phyloP scores from a whole-genome alignment of 1,139 yeast genomes.

The Candida buenavistaensis region DNA sequence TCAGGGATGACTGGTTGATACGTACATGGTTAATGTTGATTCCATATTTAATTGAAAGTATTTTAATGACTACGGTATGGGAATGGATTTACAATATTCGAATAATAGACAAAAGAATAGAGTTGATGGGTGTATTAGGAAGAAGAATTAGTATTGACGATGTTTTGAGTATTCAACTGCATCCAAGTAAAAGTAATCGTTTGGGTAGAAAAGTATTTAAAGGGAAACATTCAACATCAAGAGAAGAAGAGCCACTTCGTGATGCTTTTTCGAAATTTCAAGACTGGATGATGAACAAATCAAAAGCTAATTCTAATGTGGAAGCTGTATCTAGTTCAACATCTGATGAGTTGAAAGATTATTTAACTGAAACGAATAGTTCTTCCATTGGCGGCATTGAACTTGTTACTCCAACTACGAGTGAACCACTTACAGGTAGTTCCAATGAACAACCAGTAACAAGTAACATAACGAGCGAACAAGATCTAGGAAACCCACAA shows the following conservation, averaged over 20 bases:
- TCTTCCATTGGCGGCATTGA: conserved; percentile 1
- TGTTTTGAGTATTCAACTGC: conserved; percentile 18
- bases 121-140: conserved; percentile 50
- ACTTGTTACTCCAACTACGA: neutral
- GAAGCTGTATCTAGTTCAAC: conserved; percentile 4
- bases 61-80: conserved; percentile 46
- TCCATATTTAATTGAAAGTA: conserved; percentile 38
- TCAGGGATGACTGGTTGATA: conserved; percentile 31
- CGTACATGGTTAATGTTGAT: conserved; percentile 42
- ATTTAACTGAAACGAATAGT: conserved; percentile 5
- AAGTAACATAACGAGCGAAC: too few relatives aligned
- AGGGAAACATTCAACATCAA: neutral
- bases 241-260: neutral
- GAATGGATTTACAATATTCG: conserved; percentile 52
- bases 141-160: conserved; percentile 45
- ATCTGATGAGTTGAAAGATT: conserved; percentile 11
- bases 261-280: neutral
- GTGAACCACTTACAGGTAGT: too few relatives aligned
- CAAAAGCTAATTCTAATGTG: neutral
- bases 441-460: too few relatives aligned
- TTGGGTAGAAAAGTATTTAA: conserved; percentile 5
- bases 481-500: too few relatives aligned
- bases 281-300: conserved; percentile 5
- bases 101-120: conserved; percentile 41
- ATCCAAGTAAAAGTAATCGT: neutral